Evolutionary conservation across 805 yeast genomes (phyloP), one percentile per base, ranked within the genome.

Genomic region (Candida coleopterorum): DNA sequence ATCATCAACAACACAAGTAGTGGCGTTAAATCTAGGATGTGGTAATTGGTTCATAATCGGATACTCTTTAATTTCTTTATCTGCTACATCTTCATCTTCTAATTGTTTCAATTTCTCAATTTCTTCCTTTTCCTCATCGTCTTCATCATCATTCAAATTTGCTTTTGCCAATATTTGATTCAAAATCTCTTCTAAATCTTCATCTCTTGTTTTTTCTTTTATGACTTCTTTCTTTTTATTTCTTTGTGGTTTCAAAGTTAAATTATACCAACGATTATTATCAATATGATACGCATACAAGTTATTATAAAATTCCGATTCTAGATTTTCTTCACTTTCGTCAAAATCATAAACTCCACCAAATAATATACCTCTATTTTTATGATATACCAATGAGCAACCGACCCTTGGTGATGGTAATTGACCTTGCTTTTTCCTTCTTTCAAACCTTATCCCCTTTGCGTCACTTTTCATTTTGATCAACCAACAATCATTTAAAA

Each of bases 281-380:
- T 87, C 96, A 12, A 81, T 68, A 44, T 88, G 95, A 56, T 85
- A 90, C 2, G 94, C 81, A 50, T 77, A 78, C 34, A 90, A 59
- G 42, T 80, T 79, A 56, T 89, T 88, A 62, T 75, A 90, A 56
- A 89, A 90, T 32, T 75, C 77, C 1, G 96, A 86, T 31, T 84
- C 90, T 42, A 90, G 63, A 37, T 84, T 76, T 60, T 93, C 97
- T 57, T 90, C 97, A 10, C 96, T 90, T 60, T 90, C 98, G 48
- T 89, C 96, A 43, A 75, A 85, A 58, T 90, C 97, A 51, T 76
- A 89, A 10, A 93, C 98, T 49, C 97, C 97, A 25, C 97, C 97
- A 64, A 90, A 93, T 53, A 89, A 51, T 8, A 90, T 73, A 40
- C 97, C 97, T 64, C 97, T 78, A 40, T 94, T 94, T 49, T 85